phyloP scores from a whole-genome alignment of 768 basidiomycete genomes.

The Cyathus striatus region DNA sequence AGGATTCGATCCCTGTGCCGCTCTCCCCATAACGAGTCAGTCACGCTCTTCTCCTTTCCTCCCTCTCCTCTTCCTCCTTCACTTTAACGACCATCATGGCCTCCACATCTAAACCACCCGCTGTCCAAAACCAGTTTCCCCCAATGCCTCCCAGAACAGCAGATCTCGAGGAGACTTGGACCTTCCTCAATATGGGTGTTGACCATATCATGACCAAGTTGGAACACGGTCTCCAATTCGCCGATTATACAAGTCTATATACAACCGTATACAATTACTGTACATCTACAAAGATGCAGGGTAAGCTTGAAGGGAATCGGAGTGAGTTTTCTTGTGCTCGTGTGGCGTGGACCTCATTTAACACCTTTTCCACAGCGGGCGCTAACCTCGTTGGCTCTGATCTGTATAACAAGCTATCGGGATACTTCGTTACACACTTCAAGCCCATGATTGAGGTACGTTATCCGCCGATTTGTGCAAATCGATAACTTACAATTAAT shows the following conservation, averaged over 20 bases:
- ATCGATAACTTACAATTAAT: constrained; percentile 9
- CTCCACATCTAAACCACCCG: too few relatives aligned
- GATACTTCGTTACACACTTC: constrained; percentile 86
- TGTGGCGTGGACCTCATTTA: constrained; percentile 25
- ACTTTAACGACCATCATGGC: constrained; percentile 25
- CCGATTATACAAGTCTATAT: constrained; percentile 75
- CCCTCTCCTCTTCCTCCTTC: constrained; percentile 10
- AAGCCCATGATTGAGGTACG: constrained; percentile 53
- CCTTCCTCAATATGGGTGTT: constrained; percentile 75
- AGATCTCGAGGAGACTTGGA: constrained; percentile 86
- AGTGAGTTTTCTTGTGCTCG: constrained; percentile 45
- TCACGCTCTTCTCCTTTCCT: not conserved
- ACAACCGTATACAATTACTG: constrained; percentile 99
- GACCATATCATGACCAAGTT: constrained; percentile 92
- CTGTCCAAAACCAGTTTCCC: constrained; percentile 24
- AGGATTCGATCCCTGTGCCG: not conserved
- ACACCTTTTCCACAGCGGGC: constrained; percentile 52
- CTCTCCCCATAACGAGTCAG: too few relatives aligned
- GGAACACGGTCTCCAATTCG: constrained; percentile 70
- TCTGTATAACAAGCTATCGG: constrained; percentile 89
- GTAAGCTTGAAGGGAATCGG: constrained; percentile 56
- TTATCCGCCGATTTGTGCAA: constrained; percentile 5
- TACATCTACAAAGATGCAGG: constrained; percentile 82
- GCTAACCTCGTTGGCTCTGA: constrained; percentile 98
- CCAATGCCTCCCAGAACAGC: constrained; percentile 62